Base-by-base conservation (phyloP, 495 filamentous ascomycete species). In the Bombardia bombarda region DNA sequence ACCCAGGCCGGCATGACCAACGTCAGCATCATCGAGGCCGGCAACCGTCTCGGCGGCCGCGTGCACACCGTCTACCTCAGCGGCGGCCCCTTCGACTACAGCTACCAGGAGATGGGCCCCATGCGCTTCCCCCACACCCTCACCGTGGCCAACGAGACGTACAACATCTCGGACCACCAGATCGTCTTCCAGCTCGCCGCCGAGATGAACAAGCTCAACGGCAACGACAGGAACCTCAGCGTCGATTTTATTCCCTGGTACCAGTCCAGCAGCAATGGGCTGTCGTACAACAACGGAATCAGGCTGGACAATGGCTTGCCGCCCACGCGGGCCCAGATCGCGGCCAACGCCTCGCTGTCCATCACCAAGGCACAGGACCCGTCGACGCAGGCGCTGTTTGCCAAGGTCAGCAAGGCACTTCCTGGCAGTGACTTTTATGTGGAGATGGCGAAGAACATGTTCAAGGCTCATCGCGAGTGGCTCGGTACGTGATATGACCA, bases 21-120 rank as follows among this genome's bases (percentile, higher is more conserved):
- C 43, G 45, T 68, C 41, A 58, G 38, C 13, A 66, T 69, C 39
- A 56, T 68, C 33, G 67, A 69, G 54, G 59, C 63, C 22, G 53
- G 49, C 16, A 36, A 66, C 24, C 51, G 56, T n/a, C 54, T 69
- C 5, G 58, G 61, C 34, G 69, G 82, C 3, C 69, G 80, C 2
- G 74, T 85, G 18, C 74, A 75, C 42, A 83, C 80, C 3, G 70
- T 70, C 32, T 83, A 84, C 42, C 68, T 84, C 0, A 72, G 67
- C 20, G 69, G 75, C 20, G 69, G 71, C 0, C 78, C 80, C 0
- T 74, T 78, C 19, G 67, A 86, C 13, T 84, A 84, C 45, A 32
- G 26, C 26, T 86, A 86, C 43, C 80, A 85, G 50, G 82, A 86
- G 53, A 85, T 86, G 82, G 82, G 82, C 0, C 79, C 82, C 0